phyloP scores from a whole-genome alignment of 2,329 filamentous ascomycete genomes.

The Penicillium brevicompactum region DNA sequence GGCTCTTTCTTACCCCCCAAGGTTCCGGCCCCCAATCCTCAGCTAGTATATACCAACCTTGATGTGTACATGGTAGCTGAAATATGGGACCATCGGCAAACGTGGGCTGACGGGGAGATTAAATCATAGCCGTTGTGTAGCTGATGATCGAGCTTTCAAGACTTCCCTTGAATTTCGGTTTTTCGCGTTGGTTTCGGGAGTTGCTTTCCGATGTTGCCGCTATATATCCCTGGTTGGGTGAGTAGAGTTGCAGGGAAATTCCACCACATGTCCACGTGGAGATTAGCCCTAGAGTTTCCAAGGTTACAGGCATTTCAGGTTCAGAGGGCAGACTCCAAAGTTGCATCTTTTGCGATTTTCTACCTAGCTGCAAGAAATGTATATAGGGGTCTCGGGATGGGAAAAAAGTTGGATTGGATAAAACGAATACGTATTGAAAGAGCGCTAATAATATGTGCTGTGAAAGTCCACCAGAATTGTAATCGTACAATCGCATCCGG shows the following conservation, averaged over 20 bases:
- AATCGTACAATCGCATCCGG: constrained; percentile 18
- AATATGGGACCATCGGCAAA: not conserved
- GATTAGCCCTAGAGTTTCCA: too few species aligned
- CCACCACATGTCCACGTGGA: too few species aligned
- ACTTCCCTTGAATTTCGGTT: too few species aligned
- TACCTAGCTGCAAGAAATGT: too few species aligned
- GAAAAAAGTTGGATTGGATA: not conserved
- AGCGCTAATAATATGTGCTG: constrained; percentile 22
- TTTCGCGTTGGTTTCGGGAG: not conserved
- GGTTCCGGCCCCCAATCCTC: not conserved
- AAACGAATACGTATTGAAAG: constrained; percentile 14
- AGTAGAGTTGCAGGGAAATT: too few species aligned
- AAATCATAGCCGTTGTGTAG: not conserved
- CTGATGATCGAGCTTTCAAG: too few species aligned
- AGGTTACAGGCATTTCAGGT: too few species aligned
- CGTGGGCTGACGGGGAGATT: not conserved
- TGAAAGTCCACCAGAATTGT: constrained; percentile 12
- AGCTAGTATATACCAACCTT: not conserved
- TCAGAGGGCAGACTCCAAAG: too few species aligned
- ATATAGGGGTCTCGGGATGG: too few species aligned
- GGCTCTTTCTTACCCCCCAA: not conserved
- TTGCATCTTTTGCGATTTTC: too few species aligned
- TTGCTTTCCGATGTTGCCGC: too few species aligned
- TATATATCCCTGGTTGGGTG: too few species aligned
- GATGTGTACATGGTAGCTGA: not conserved